These are phyloP conservation scores for Sphaceloma murrayae DNA, from an alignment of 2,329 filamentous ascomycete genomes.

Conservation along the genomic window DNA sequence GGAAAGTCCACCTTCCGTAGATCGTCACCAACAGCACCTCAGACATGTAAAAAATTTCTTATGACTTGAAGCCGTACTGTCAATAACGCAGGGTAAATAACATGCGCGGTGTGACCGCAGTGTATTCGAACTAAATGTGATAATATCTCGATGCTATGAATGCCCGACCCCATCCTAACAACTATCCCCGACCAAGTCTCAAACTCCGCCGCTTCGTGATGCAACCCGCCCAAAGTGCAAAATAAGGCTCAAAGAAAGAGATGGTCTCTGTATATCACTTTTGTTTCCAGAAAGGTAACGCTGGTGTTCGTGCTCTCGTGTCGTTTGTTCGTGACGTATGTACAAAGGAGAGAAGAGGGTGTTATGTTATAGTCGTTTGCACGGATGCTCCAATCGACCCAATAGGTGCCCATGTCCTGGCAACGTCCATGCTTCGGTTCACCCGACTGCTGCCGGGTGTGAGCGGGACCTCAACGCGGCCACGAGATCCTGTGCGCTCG, in stretches of 20 bases:
- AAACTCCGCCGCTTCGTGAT: constrained; percentile 10
- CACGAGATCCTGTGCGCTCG: constrained; percentile 22
- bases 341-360: background rate
- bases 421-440: constrained; percentile 56
- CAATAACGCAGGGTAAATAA: no score
- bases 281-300: constrained; percentile 4
- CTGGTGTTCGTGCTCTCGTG: constrained; percentile 5
- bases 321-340: background rate
- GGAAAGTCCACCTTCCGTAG: background rate
- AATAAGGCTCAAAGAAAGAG: no score
- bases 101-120: no score
- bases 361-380: constrained; percentile 1
- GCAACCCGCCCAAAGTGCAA: no score
- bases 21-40: no score
- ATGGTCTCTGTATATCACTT: constrained; percentile 10
- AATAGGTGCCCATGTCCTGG: constrained; percentile 40
- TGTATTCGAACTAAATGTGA: no score
- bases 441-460: constrained; percentile 51
- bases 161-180: background rate
- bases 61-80: no score
- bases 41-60: no score
- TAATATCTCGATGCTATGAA: constrained; percentile 5
- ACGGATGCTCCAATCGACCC: constrained; percentile 13
- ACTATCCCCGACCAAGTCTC: background rate
- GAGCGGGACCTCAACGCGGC: constrained; percentile 48